phyloP scores from a whole-genome alignment of 2,329 filamentous ascomycete genomes.

The Monosporascus sp. region DNA sequence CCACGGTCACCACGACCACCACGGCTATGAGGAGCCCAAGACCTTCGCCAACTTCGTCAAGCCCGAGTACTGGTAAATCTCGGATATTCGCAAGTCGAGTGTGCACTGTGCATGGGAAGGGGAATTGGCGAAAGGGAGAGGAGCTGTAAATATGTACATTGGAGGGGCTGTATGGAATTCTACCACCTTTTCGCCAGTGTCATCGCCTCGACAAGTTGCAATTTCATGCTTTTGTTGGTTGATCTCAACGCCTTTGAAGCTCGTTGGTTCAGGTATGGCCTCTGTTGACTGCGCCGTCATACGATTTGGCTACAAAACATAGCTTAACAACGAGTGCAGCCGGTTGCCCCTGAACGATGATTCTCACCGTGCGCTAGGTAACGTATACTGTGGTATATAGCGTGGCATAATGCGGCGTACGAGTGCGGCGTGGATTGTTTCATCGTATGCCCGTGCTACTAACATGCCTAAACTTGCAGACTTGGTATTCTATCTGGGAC shows the following conservation, averaged over 20 bases:
- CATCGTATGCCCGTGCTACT: not conserved
- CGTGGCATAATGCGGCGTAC: not conserved
- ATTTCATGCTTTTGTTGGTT: not conserved
- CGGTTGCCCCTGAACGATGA: not conserved
- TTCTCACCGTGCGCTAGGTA: not conserved
- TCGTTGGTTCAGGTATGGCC: not conserved
- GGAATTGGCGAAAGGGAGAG: constrained; percentile 1
- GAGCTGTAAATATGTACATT: not conserved
- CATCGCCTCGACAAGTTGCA: not conserved
- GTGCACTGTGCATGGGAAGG: not conserved
- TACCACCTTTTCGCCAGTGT: not conserved
- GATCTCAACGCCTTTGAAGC: not conserved
- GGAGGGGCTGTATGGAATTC: not conserved
- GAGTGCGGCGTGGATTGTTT: not conserved
- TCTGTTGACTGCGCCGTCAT: no score
- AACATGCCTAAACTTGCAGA: not conserved
- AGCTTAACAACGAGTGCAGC: not conserved
- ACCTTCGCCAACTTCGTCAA: constrained; percentile 94
- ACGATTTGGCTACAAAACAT: not conserved
- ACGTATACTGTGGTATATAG: not conserved
- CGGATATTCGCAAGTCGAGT: not conserved
- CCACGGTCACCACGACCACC: constrained; percentile 51
- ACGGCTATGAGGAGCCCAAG: constrained; percentile 79
- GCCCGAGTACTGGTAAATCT: constrained; percentile 80
- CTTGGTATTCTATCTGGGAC: no score